Conservation (phyloP, 129 eudicot genomes). For the Rutidosis leptorrhynchoides region DNA sequence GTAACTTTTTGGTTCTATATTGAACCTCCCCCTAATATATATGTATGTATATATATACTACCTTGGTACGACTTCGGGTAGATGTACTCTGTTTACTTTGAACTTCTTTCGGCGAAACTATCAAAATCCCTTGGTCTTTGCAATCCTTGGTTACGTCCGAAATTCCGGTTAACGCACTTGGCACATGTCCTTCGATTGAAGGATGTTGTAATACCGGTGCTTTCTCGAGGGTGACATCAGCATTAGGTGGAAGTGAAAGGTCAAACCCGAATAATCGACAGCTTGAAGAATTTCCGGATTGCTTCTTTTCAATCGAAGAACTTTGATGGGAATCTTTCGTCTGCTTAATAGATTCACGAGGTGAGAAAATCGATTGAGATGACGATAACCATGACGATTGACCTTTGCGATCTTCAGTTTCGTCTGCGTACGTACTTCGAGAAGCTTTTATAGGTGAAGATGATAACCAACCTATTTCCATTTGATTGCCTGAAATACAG, state of each 20-base stretch:
- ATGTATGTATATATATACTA: too few relatives aligned
- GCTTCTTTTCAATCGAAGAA: conserved; percentile 32
- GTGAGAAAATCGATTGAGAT: conserved; percentile 37
- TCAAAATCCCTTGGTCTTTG: conserved; percentile 50
- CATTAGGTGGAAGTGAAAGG: conserved; percentile 37
- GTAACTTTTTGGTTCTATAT: too few relatives aligned
- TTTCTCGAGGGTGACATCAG: conserved; percentile 25
- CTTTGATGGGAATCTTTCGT: conserved; percentile 20
- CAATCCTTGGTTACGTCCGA: conserved; percentile 52
- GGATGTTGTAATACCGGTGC: conserved; percentile 17
- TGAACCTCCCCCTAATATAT: too few relatives aligned
- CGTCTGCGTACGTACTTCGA: conserved; percentile 37
- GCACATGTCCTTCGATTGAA: conserved; percentile 34
- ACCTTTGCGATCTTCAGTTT: conserved; percentile 56
- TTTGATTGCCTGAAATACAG: conserved; percentile 26
- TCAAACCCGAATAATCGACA: conserved; percentile 85
- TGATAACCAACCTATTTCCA: conserved; percentile 42
- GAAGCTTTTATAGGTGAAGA: conserved; percentile 42
- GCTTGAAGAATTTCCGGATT: conserved; percentile 39
- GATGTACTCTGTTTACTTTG: conserved; percentile 65
- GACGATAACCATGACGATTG: conserved; percentile 57
- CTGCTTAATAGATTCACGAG: conserved; percentile 36
- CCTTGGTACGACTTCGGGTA: conserved; percentile 88
- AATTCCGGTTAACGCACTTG: conserved; percentile 38
- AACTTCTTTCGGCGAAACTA: conserved; percentile 55